Evolutionary conservation across 2,329 filamentous ascomycete genomes (phyloP), one percentile per base, ranked within the genome.

Genomic region (Zymoseptoria ardabiliae): DNA sequence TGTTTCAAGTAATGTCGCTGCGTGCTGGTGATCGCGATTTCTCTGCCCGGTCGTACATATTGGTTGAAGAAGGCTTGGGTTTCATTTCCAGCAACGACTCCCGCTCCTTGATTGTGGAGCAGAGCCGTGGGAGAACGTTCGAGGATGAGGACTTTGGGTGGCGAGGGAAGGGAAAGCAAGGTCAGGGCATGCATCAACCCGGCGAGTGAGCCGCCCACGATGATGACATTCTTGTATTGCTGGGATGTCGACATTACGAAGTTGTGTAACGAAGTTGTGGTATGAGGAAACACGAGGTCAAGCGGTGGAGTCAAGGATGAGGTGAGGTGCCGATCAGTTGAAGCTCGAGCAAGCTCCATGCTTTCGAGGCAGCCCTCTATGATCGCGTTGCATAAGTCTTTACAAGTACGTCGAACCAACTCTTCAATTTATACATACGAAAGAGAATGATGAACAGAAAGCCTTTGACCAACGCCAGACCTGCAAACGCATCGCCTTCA

Each of bases 91-190:
- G 78, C 78, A 0, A 79, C 77, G 23, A 80, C 76, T 2, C 78
- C 78, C 4, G 78, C 78, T 7, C 78, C 78, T 68, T 80, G 77
- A 60, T 79, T 75, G 61, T 79, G 77, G 5, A 80, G 68, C n/a
- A 80, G 65, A 1, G 61, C 57, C 0, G 71, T 73, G 0, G 75
- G 71, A 41, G 76, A 76, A 19, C 78, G 75, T 63, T 80, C 77
- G 2, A 80, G 69, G 13, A 72, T 72, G 2, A 64, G 65, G 50
- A 72, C 61, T 35, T 58, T 62, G 19, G 66, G 64, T 23, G 64
- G 60, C 6, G 61, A 58, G 9, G 64, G 64, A 19, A 69, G 61
- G 4, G 68, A 68, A 8, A 68, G 61, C 13, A 70, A 51, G 2
- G 58, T 59, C 28, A 71, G 55, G 20, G 68, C 66, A 51, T 70